Conservation (phyloP, 2,329 filamentous ascomycete genomes). For the Zopfia rhizophila region DNA sequence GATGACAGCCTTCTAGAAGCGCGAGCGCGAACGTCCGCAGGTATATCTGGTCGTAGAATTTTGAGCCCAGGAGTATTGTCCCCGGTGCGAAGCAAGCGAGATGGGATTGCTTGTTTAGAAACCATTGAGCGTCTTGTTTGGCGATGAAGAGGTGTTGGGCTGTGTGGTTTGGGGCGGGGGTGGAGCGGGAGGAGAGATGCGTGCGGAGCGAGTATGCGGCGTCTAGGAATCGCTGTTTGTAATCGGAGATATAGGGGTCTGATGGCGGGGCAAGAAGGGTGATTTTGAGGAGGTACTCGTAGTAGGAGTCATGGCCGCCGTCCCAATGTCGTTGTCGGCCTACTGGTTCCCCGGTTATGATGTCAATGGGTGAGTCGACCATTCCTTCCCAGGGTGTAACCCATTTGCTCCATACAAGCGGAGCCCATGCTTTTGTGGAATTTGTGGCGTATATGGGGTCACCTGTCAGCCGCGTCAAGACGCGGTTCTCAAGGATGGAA, state of each 20-base stretch:
- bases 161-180: constrained; percentile 39
- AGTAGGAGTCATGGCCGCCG: constrained; percentile 57
- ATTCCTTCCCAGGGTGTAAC: constrained; percentile 53
- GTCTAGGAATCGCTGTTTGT: constrained; percentile 45
- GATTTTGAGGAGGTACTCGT: constrained; percentile 56
- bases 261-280: constrained; percentile 48
- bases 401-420: constrained; percentile 58
- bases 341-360: constrained; percentile 53
- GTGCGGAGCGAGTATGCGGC: constrained; percentile 50
- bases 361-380: constrained; percentile 55
- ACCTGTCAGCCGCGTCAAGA: constrained; percentile 54
- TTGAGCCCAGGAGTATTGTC: constrained; percentile 51
- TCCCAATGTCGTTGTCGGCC: constrained; percentile 56
- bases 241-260: constrained; percentile 47
- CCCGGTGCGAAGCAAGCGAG: constrained; percentile 54
- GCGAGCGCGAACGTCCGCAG: constrained; percentile 51
- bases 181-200: constrained; percentile 49
- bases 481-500: constrained; percentile 57
- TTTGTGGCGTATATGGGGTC: constrained; percentile 53
- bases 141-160: constrained; percentile 55
- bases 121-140: constrained; percentile 41
- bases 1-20: constrained; percentile 53
- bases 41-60: constrained; percentile 42
- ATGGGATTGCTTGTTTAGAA: constrained; percentile 53
- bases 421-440: constrained; percentile 56